Conservation (phyloP, 1,284 basidiomycete species). For the Trametes polyzona region DNA sequence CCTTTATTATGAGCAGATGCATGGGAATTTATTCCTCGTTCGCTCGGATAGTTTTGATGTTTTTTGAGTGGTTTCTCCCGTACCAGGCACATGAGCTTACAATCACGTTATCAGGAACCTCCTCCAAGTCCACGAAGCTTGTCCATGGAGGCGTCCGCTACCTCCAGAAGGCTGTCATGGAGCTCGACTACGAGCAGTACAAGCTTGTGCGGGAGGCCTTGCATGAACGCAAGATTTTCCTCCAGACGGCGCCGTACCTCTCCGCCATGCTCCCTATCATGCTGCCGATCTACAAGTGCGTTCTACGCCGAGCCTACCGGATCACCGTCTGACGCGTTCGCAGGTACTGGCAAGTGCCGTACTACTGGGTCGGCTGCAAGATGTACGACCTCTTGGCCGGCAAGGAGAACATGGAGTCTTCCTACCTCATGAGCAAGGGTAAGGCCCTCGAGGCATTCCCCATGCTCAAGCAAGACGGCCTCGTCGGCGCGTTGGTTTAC, state of each 20-base stretch:
- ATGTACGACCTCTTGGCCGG: constrained; percentile 96
- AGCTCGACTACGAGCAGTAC: constrained; percentile 96
- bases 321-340: background rate
- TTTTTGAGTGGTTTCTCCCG: background rate
- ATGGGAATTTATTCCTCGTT: too few relatives aligned
- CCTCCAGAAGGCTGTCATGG: constrained; percentile 95
- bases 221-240: constrained; percentile 91
- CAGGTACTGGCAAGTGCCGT: constrained; percentile 96
- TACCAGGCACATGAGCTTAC: background rate
- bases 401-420: constrained; percentile 95
- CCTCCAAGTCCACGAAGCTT: constrained; percentile 96
- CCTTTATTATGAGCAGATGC: too few relatives aligned
- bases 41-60: background rate
- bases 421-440: constrained; percentile 93
- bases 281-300: constrained; percentile 88
- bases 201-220: constrained; percentile 95
- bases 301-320: background rate
- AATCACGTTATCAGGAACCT: constrained; percentile 69
- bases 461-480: constrained; percentile 92
- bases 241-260: constrained; percentile 95
- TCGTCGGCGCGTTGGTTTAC: constrained; percentile 95
- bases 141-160: constrained; percentile 98
- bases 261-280: constrained; percentile 93
- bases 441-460: constrained; percentile 96
- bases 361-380: constrained; percentile 96